Evolutionary conservation across 2,329 filamentous ascomycete genomes (phyloP), one percentile per base, ranked within the genome.

Genomic region (Claviceps arundinis): DNA sequence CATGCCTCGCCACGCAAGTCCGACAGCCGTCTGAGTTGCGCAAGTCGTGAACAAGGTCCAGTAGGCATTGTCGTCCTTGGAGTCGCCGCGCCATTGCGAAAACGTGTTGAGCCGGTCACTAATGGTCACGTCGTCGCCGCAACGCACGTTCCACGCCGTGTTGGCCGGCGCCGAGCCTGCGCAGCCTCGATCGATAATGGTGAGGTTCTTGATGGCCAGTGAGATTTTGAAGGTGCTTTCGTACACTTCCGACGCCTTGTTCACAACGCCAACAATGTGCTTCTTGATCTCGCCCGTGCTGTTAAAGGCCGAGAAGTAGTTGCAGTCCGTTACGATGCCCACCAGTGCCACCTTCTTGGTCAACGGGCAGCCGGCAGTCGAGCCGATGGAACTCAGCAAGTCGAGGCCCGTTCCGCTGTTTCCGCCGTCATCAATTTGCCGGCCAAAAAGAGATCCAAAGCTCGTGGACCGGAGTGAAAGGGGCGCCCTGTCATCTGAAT

Each of bases 151-250:
- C 89, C 91, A 98, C 1, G 82, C 82, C 0, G 87, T 83, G 4
- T 82, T 77, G 2, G 78, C 63, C 9, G 82, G 75, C 5, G 85
- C 71, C 0, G 81, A 78, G 4, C 80, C 79, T 0, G 91, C 88
- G 62, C 93, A 98, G n/a, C 73, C 72, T 4, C 76, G 68, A 45
- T 87, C 81, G 52, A 81, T 87, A 55, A 96, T 80, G 34, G 89
- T 86, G 50, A 98, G 69, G 62, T 95, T 95, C 59, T 84, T 81
- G 55, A 98, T 80, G 44, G 89, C 93, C 38, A 98, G 80, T 0
- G 90, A 91, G 60, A 98, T 91, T 68, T 96, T 96, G 72, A 98
- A 97, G 7, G 87, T 87, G 59, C 76, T 81, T 66, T 98, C 93
- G 63, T 93, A 98, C 9, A 96, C 71, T 56, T 82, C 80, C 1